Evolutionary conservation across 2,329 filamentous ascomycete genomes (phyloP), one percentile per base, ranked within the genome.

Genomic region (Cercospora sp.): DNA sequence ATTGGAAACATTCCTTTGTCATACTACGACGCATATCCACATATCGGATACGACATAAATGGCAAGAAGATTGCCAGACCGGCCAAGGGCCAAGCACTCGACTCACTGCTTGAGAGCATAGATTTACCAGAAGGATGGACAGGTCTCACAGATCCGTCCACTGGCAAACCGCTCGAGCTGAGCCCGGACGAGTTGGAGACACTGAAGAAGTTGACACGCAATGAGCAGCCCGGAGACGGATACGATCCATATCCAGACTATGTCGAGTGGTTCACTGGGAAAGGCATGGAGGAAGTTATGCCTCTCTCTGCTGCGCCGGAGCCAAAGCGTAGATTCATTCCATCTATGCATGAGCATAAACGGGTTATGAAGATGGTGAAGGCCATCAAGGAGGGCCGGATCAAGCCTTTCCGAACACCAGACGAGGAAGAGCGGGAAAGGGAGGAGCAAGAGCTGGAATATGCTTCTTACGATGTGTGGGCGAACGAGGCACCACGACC

Each of bases 31-130:
- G 91, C 92, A 40, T 99, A 97, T 78, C 95, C 95, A 61, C 95
- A 99, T 79, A 97, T 99, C 78, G 95, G 95, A 68, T 99, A 99
- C 82, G 92, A 97, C 76, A 98, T 99, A 83, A 97, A 99, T 80
- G 95, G 95, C 80, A 97, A 96, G 86, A 96, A 92, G 80, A 97
- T 99, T 72, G 92, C 97, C 89, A 91, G 95, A 63, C 95, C 95
- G 6, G 95, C 96, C 3, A 94, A 93, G 73, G 94, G 94, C 63
- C 91, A 97, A 78, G 95, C 95, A 40, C 83, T 99, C 33, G 95
- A 99, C 83, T 93, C 93, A 12, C 85, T 99, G 53, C 85, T 99
- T 9, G 94, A 99, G 76, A 97, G 92, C 80, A 99, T 99, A 75
- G 95, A 99, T 77, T 85, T 99, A 40, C 95, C 95, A 13, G 93